Percentiles rank a stretch among this genome's conserved stretches.
Conservation (phyloP, 208 protist genomes). For the Leishmania aethiopica region DNA sequence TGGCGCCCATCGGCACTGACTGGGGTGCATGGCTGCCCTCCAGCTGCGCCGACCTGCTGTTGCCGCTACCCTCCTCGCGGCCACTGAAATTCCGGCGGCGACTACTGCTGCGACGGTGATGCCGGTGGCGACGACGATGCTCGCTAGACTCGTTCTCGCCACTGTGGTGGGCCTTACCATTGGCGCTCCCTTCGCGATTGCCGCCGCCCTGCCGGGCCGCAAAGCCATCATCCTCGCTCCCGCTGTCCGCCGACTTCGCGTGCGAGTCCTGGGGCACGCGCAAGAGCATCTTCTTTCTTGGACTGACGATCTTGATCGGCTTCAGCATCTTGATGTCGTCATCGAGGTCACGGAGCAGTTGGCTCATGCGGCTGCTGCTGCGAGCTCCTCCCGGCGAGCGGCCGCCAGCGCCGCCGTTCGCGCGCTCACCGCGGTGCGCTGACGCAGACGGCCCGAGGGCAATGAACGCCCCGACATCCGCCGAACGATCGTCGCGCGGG, state of each 20-base stretch:
- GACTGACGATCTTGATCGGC: constrained; percentile 69
- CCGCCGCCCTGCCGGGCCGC: constrained; percentile 29
- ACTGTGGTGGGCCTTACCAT: background rate
- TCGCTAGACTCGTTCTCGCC: background rate
- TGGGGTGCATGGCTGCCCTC: background rate
- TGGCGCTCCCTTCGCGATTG: background rate
- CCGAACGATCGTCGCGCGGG: background rate
- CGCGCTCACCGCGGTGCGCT: background rate
- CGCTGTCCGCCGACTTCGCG: background rate
- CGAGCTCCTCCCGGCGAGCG: constrained; percentile 12
- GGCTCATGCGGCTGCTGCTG: constrained; percentile 61
- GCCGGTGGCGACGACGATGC: background rate
- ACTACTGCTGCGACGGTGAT: constrained; percentile 1
- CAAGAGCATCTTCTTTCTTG: constrained; percentile 75
- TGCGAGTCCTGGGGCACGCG: constrained; percentile 51
- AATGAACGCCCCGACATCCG: constrained; percentile 1
- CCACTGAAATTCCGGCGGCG: background rate
- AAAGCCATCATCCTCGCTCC: constrained; percentile 14
- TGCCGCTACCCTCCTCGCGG: background rate
- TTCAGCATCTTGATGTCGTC: constrained; percentile 82
- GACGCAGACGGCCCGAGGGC: background rate
- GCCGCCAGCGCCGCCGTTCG: background rate
- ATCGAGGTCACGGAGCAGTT: constrained; percentile 78
- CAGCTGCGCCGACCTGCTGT: background rate
- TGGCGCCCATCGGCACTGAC: background rate